Percentiles rank a stretch among this genome's conserved stretches.
Evolutionary conservation across 2,329 filamentous ascomycete species (phyloP).

Genomic region (Venturia effusa): DNA sequence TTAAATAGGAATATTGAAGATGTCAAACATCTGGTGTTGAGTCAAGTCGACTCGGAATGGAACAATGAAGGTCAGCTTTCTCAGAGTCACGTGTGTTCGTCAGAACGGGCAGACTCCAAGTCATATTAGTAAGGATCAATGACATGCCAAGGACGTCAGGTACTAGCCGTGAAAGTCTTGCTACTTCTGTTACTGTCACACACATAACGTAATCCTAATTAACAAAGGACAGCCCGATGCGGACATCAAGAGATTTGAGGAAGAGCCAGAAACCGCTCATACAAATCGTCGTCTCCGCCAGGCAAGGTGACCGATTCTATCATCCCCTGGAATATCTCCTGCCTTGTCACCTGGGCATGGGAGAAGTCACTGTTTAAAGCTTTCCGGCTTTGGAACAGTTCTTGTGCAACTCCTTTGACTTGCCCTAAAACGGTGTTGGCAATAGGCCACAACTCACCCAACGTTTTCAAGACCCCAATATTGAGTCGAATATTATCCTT

Average conservation of each 20-base stretch:
- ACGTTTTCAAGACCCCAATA: conserved; percentile 59
- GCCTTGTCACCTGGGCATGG: neutral
- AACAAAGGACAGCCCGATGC: too few relatives aligned
- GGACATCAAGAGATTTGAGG: neutral
- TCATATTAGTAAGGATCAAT: too few relatives aligned
- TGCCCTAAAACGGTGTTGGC: conserved; percentile 59
- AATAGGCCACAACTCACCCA: conserved; percentile 62
- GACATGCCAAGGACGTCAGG: too few relatives aligned
- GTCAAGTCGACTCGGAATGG: too few relatives aligned
- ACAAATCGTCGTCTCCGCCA: neutral
- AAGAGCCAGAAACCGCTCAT: neutral
- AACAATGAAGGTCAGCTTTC: too few relatives aligned
- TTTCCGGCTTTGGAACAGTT: conserved; percentile 44
- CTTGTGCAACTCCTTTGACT: conserved; percentile 68
- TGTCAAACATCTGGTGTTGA: too few relatives aligned
- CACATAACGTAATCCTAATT: too few relatives aligned
- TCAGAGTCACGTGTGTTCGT: too few relatives aligned
- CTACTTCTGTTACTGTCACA: too few relatives aligned
- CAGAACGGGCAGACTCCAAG: too few relatives aligned
- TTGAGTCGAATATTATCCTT: conserved; percentile 70
- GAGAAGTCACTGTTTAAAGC: conserved; percentile 20
- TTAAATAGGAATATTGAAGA: too few relatives aligned
- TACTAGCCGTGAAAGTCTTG: too few relatives aligned
- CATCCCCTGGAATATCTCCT: conserved; percentile 9
- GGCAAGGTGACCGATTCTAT: conserved; percentile 3